Evolutionary conservation across 345 rosid species (phyloP).

Genomic region (Streptanthus diversifolius): DNA sequence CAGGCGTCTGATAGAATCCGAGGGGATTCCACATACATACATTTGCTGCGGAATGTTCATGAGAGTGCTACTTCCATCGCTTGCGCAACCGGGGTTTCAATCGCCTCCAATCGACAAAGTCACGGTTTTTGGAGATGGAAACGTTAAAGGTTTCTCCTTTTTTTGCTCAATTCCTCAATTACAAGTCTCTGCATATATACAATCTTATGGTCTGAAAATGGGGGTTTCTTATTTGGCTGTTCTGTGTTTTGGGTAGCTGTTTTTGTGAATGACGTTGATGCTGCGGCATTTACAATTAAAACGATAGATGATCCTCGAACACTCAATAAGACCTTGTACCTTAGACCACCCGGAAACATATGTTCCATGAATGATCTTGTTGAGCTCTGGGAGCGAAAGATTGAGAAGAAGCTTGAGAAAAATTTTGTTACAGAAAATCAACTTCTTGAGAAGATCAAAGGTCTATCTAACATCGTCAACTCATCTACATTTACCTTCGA

Average conservation of each 20-base stretch:
- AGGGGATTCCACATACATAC: constrained; percentile 62
- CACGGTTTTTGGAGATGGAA: constrained; percentile 67
- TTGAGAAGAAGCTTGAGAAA: constrained; percentile 53
- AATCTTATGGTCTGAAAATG: not conserved
- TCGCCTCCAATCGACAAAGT: constrained; percentile 64
- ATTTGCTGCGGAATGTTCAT: constrained; percentile 62
- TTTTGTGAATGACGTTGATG: constrained; percentile 46
- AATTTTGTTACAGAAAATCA: constrained; percentile 47
- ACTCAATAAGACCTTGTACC: constrained; percentile 53
- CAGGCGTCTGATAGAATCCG: constrained; percentile 58
- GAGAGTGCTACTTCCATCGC: constrained; percentile 66
- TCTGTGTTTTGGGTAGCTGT: constrained; percentile 18
- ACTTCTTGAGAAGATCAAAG: constrained; percentile 53
- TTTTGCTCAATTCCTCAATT: not conserved
- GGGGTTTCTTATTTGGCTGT: not conserved
- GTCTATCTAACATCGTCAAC: constrained; percentile 24
- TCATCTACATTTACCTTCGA: not conserved
- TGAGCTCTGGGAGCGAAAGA: constrained; percentile 61
- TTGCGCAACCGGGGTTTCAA: constrained; percentile 61
- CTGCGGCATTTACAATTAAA: constrained; percentile 51
- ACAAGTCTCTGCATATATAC: not conserved
- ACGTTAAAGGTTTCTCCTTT: constrained; percentile 50
- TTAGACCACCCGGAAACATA: constrained; percentile 48
- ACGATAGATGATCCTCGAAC: constrained; percentile 68
- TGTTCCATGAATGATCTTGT: constrained; percentile 60